A percentile compares a stretch with the other conserved stretches of the same genome.
These are phyloP conservation scores for Rubia yunnanensis DNA, from an alignment of 257 asterid genomes.

Conservation along the genomic window DNA sequence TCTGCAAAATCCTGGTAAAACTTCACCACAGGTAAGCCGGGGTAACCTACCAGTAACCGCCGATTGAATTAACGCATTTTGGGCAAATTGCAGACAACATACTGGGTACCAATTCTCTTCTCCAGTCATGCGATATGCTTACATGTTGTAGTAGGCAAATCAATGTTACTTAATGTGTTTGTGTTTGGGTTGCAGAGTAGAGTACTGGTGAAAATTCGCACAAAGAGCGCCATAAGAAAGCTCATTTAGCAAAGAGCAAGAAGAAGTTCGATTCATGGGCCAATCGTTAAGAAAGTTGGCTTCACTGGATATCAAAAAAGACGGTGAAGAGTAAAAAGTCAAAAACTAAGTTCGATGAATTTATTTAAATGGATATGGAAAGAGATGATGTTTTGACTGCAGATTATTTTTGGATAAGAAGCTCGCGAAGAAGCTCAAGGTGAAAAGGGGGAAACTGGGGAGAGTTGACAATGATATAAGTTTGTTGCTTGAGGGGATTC, in stretches of 20 bases:
- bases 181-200: slow-evolving; percentile 20
- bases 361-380: slow-evolving; percentile 47
- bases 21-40: not conserved
- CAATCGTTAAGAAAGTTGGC: slow-evolving; percentile 32
- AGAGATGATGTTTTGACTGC: slow-evolving; percentile 29
- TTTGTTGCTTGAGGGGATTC: slow-evolving; percentile 49
- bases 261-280: slow-evolving; percentile 64
- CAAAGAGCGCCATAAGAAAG: slow-evolving; percentile 56
- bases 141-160: not conserved
- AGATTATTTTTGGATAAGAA: slow-evolving; percentile 60
- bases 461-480: slow-evolving; percentile 49
- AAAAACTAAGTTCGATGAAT: slow-evolving; percentile 42
- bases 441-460: slow-evolving; percentile 52
- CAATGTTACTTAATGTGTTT: not conserved
- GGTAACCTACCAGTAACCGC: not conserved
- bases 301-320: slow-evolving; percentile 21
- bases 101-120: not conserved
- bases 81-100: not conserved
- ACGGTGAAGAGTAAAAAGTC: slow-evolving; percentile 16
- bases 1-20: not conserved
- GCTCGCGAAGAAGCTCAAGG: slow-evolving; percentile 71
- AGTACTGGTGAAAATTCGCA: slow-evolving; percentile 30
- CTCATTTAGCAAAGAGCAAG: slow-evolving; percentile 42
- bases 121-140: not conserved
- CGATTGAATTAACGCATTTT: not conserved